These are phyloP conservation scores for Mediolabrus comicus DNA, from an alignment of 108 stramenopile species.

Conservation along the genomic window DNA sequence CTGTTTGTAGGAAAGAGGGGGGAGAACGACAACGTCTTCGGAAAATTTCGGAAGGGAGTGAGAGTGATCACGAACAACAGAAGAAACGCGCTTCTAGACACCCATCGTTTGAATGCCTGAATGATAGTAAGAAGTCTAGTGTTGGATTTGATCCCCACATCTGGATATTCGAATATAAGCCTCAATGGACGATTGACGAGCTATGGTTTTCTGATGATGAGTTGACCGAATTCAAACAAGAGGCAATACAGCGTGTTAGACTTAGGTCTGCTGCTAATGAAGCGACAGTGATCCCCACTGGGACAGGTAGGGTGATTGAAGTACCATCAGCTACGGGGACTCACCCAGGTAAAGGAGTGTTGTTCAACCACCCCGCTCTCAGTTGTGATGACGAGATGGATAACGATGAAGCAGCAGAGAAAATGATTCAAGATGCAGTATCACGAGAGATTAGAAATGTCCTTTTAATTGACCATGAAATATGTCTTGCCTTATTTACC, in stretches of 20 bases:
- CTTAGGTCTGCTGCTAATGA: slow-evolving; percentile 13
- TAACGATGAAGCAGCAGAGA: slow-evolving; percentile 9
- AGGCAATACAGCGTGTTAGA: slow-evolving; percentile 59
- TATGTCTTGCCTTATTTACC: slow-evolving; percentile 50
- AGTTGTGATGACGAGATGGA: slow-evolving; percentile 39
- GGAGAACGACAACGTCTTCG: slow-evolving; percentile 5
- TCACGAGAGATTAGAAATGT: slow-evolving; percentile 58
- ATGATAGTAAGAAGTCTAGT: slow-evolving; percentile 5
- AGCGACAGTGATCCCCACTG: slow-evolving; percentile 41
- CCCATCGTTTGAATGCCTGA: slow-evolving; percentile 30
- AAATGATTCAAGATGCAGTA: slow-evolving; percentile 19
- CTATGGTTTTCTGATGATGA: slow-evolving; percentile 68
- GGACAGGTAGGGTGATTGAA: slow-evolving; percentile 27
- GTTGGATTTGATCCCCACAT: slow-evolving; percentile 47
- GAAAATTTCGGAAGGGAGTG: background rate
- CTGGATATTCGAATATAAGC: slow-evolving; percentile 36
- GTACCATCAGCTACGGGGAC: slow-evolving; percentile 34
- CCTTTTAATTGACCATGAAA: slow-evolving; percentile 63
- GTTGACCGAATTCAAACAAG: slow-evolving; percentile 56
- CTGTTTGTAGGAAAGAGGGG: slow-evolving; percentile 15
- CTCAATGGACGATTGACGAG: slow-evolving; percentile 10
- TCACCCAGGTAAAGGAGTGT: slow-evolving; percentile 8
- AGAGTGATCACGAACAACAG: background rate
- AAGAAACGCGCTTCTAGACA: slow-evolving; percentile 24
- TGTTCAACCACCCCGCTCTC: slow-evolving; percentile 32